Conservation (phyloP, 352 stramenopile species). For the Phytophthora cajani region DNA sequence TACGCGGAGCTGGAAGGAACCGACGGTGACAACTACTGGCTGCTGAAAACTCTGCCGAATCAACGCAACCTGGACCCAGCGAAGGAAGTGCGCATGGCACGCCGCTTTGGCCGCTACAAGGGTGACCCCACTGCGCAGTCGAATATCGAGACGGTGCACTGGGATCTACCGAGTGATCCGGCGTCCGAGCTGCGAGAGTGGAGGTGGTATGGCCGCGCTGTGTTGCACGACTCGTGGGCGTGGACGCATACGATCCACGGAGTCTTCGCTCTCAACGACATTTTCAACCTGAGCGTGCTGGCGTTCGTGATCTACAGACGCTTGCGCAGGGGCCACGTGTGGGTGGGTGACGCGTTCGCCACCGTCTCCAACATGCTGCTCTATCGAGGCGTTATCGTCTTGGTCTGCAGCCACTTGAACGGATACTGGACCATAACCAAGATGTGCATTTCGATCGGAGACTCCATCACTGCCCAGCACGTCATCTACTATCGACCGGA, state of each 20-base stretch:
- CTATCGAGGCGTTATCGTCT: conserved; percentile 34
- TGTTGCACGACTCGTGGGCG: conserved; percentile 51
- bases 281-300: conserved; percentile 37
- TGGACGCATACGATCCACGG: conserved; percentile 48
- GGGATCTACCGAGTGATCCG: conserved; percentile 30
- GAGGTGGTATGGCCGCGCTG: conserved; percentile 31
- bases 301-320: conserved; percentile 42
- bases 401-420: conserved; percentile 41
- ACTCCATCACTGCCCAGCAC: conserved; percentile 21
- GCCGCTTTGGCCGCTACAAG: conserved; percentile 44
- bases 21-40: conserved; percentile 29
- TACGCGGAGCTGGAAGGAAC: conserved; percentile 25
- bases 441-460: conserved; percentile 28
- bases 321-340: conserved; percentile 32
- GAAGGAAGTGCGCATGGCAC: conserved; percentile 30
- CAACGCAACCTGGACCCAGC: conserved; percentile 20
- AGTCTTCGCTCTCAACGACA: conserved; percentile 28
- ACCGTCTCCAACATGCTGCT: conserved; percentile 40
- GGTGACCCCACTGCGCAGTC: conserved; percentile 36
- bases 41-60: conserved; percentile 24
- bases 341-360: conserved; percentile 50
- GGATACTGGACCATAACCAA: conserved; percentile 44
- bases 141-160: conserved; percentile 44
- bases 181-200: conserved; percentile 22
- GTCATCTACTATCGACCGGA: conserved; percentile 34